phyloP scores from a whole-genome alignment of 2,329 filamentous ascomycete species.

The Penicillium paneum region DNA sequence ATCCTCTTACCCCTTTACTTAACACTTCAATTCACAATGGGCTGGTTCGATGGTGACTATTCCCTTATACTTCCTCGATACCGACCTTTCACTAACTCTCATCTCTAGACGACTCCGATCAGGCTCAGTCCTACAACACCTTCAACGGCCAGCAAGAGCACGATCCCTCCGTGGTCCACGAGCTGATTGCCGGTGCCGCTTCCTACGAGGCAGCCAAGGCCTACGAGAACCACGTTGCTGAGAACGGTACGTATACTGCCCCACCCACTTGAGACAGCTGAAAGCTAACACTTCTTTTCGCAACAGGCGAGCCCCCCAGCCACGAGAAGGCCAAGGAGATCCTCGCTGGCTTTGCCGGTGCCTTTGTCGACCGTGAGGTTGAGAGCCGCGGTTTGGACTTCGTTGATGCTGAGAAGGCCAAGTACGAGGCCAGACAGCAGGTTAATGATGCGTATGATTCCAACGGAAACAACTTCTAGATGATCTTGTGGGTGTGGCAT shows the following conservation, averaged over 20 bases:
- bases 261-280: no score
- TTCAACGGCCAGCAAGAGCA: slow-evolving; percentile 38
- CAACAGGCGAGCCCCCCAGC: slow-evolving; percentile 61
- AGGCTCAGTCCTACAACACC: slow-evolving; percentile 48
- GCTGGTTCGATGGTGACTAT: slow-evolving; percentile 22
- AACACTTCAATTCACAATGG: slow-evolving; percentile 19
- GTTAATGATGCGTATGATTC: background rate
- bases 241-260: slow-evolving; percentile 54
- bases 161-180: slow-evolving; percentile 65
- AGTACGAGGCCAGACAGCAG: slow-evolving; percentile 50
- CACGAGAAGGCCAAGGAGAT: slow-evolving; percentile 76
- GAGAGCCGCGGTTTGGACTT: slow-evolving; percentile 65
- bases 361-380: slow-evolving; percentile 71
- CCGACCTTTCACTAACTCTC: slow-evolving; percentile 16
- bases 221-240: slow-evolving; percentile 70
- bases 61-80: slow-evolving; percentile 43
- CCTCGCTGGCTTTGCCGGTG: slow-evolving; percentile 69
- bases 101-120: slow-evolving; percentile 43
- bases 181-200: slow-evolving; percentile 71
- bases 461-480: background rate
- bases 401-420: slow-evolving; percentile 58
- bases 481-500: background rate
- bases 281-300: background rate
- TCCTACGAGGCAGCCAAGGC: slow-evolving; percentile 77
- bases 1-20: background rate